Conservation (phyloP, 1,284 basidiomycete genomes). For the Ustilago loliicola region DNA sequence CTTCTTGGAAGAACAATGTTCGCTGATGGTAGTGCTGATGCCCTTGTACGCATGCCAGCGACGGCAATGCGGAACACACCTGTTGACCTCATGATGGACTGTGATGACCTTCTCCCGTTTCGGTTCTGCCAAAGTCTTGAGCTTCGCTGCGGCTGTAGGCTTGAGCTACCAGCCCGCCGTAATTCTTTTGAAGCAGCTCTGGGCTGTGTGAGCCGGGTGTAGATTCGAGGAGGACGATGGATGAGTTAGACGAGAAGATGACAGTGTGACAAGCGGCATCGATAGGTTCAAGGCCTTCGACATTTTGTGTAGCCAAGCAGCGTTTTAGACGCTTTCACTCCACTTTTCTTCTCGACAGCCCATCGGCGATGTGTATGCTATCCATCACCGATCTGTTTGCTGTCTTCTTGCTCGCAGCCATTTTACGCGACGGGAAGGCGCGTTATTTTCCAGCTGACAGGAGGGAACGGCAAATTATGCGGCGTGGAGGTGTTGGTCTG, state of each 20-base stretch:
- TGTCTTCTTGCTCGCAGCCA: not conserved
- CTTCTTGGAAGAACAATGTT: constrained; percentile 6
- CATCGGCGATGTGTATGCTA: constrained; percentile 20
- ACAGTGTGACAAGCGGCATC: not conserved
- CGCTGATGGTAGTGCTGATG: constrained; percentile 8
- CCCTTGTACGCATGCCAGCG: constrained; percentile 25
- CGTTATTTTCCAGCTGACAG: constrained; percentile 6
- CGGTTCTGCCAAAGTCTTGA: not conserved
- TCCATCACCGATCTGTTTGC: constrained; percentile 17
- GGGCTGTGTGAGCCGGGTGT: not conserved
- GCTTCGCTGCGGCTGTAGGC: not conserved
- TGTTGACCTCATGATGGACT: constrained; percentile 18
- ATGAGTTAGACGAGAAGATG: not conserved
- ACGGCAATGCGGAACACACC: constrained; percentile 21
- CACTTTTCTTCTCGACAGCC: constrained; percentile 19
- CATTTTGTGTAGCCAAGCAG: constrained; percentile 16
- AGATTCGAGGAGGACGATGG: not conserved
- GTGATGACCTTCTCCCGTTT: not conserved
- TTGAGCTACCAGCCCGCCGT: no score
- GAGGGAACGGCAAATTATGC: constrained; percentile 1
- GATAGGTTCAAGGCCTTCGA: no score
- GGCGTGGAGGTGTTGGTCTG: constrained; percentile 47
- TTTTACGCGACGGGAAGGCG: constrained; percentile 43
- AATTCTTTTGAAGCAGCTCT: no score
- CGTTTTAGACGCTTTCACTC: constrained; percentile 10